Evolutionary conservation across 2,329 filamentous ascomycete species (phyloP), one percentile per base, ranked within the genome.

Genomic region (Botrytis paeoniae): DNA sequence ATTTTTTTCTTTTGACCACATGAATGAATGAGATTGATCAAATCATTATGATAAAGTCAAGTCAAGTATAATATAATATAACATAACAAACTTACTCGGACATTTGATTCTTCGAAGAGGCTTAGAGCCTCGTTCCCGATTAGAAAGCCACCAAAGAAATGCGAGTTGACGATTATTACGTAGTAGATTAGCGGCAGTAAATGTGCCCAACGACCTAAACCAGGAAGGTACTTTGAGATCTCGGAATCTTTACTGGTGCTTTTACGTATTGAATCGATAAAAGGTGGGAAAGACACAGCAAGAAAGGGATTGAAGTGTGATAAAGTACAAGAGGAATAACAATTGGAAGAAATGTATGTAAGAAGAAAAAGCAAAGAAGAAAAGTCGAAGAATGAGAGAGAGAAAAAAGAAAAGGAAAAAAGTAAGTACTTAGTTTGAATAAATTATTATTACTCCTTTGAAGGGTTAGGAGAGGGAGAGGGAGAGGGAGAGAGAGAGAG

Each of bases 101-200:
- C 54, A 72, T 75, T 69, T 57, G 37, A n/a, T 25, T 63, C 45
- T 64, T 64, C 35, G 32, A 64, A 57, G 69, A 65, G 69, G 69
- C 69, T 71, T 65, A 71, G 69, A 71, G 69, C 69, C 69, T 71
- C 60, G 69, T 71, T 66, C 69, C 60, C n/a, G 69, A 71, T 63
- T 65, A 64, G 69, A 71, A 64, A 41, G 43, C 59, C 43, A 37
- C 45, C 60, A 51, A 45, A 71, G 59, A 63, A 54, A 65, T 51
- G 45, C 32, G 45, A 68, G 64, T 68, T 68, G 45, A 68, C 64
- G 64, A 68, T 69, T 69, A 68, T 68, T 68, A 68, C 64, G 64
- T 68, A 68, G 62, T 54, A 22, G 45, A 57, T 54, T 68, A 68
- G 64, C 64, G 64, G 64, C 64, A 41, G 64, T 41, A 54, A 57